Conservation (phyloP, 2,329 filamentous ascomycete species). For the Ophiostoma pallidulum region DNA sequence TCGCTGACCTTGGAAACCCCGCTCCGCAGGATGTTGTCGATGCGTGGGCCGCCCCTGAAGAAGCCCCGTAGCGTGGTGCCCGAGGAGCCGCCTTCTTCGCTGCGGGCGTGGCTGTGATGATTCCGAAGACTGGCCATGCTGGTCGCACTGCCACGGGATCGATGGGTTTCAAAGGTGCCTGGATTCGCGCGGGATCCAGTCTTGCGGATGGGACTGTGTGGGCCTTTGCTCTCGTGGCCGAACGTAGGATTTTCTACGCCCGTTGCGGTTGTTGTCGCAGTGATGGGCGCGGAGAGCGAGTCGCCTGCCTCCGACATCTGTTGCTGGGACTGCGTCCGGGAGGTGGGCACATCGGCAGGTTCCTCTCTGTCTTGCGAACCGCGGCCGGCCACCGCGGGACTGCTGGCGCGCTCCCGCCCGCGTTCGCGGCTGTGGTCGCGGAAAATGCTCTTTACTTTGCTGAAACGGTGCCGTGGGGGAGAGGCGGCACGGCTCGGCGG, state of each 20-base stretch:
- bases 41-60: slow-evolving; percentile 43
- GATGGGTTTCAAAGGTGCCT: slow-evolving; percentile 36
- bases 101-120: slow-evolving; percentile 24
- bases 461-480: slow-evolving; percentile 50
- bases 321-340: slow-evolving; percentile 12
- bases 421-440: slow-evolving; percentile 43
- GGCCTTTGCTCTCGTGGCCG: slow-evolving; percentile 21
- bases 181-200: slow-evolving; percentile 23
- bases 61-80: slow-evolving; percentile 5
- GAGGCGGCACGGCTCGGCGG: slow-evolving; percentile 53
- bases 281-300: background rate
- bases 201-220: slow-evolving; percentile 31
- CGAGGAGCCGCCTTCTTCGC: slow-evolving; percentile 1
- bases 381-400: background rate
- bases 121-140: slow-evolving; percentile 43
- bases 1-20: slow-evolving; percentile 49
- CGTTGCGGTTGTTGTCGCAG: background rate
- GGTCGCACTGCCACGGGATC: slow-evolving; percentile 37
- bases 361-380: background rate
- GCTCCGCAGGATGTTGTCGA: slow-evolving; percentile 60
- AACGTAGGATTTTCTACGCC: slow-evolving; percentile 5
- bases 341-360: slow-evolving; percentile 5
- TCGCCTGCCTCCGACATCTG: background rate
- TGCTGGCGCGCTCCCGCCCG: slow-evolving; percentile 7
- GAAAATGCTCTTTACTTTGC: slow-evolving; percentile 46